Percentiles rank a stretch among this genome's conserved stretches.
phyloP scores from a whole-genome alignment of 805 yeast species.

The Cyberlindnera euphorbiae region DNA sequence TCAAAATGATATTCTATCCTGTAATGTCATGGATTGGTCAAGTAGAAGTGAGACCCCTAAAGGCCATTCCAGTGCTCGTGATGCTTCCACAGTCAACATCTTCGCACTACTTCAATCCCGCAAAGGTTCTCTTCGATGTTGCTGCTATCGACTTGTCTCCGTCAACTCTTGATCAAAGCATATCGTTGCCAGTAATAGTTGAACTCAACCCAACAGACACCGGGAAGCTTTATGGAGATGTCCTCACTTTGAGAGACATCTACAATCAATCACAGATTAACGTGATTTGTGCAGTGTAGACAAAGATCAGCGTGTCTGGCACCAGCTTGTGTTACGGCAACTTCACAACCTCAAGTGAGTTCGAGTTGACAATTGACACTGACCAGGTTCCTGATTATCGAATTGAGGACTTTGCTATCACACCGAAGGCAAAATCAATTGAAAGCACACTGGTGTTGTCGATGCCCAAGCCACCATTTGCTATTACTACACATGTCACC shows the following conservation, averaged over 20 bases:
- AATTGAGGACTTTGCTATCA: neutral
- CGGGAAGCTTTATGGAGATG: conserved; percentile 6
- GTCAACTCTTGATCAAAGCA: conserved; percentile 4
- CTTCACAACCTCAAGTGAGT: neutral
- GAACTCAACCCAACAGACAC: conserved; percentile 13
- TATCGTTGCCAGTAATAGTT: conserved; percentile 1
- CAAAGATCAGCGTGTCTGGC: conserved; percentile 3
- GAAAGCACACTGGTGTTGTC: no score
- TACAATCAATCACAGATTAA: neutral
- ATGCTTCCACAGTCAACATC: conserved; percentile 9
- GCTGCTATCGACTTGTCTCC: conserved; percentile 15
- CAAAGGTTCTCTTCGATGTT: neutral
- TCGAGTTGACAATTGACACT: no score
- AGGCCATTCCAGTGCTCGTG: conserved; percentile 12
- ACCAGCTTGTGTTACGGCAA: conserved; percentile 2
- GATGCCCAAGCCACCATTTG: neutral
- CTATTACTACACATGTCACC: neutral
- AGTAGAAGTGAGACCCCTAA: conserved; percentile 3
- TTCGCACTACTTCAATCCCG: conserved; percentile 9
- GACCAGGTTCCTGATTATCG: neutral
- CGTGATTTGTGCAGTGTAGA: conserved; percentile 4
- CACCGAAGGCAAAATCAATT: neutral
- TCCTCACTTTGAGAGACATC: conserved; percentile 4
- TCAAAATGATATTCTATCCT: conserved; percentile 8
- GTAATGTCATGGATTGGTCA: conserved; percentile 4